Conservation (phyloP, 1,284 basidiomycete genomes). For the Volvariella volvacea region DNA sequence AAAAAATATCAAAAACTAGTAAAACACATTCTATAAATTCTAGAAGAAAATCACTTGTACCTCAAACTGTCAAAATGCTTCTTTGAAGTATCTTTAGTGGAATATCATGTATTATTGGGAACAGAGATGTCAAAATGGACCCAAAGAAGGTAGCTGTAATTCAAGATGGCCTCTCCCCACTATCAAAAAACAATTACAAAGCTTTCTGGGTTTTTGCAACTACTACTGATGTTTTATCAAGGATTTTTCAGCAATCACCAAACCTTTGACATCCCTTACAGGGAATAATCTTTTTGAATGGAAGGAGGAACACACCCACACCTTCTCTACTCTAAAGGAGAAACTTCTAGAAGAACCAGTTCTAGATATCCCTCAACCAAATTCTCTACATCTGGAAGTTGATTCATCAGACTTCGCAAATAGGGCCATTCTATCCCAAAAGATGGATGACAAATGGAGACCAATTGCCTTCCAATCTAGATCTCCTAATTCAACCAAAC, state of each 20-base stretch:
- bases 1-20: slow-evolving; percentile 13
- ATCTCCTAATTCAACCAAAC: slow-evolving; percentile 18
- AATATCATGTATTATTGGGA: no score
- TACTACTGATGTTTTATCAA: no score
- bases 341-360: slow-evolving; percentile 15
- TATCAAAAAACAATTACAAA: no score
- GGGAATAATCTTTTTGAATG: slow-evolving; percentile 1
- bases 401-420: slow-evolving; percentile 22
- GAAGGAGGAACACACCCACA: slow-evolving; percentile 1
- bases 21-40: slow-evolving; percentile 11
- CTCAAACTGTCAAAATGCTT: slow-evolving; percentile 21
- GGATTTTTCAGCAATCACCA: slow-evolving; percentile 9
- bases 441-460: slow-evolving; percentile 19
- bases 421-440: slow-evolving; percentile 21
- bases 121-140: no score
- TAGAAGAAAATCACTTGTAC: slow-evolving; percentile 14
- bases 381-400: slow-evolving; percentile 19
- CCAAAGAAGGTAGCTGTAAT: no score
- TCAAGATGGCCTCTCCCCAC: no score
- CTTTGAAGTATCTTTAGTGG: no score
- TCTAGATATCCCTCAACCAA: slow-evolving; percentile 13
- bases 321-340: no score
- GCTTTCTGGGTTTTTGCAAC: no score
- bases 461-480: slow-evolving; percentile 23
- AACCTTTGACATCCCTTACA: slow-evolving; percentile 7